Evolutionary conservation across 164 flowering plant genomes (phyloP).

Genomic region (grape (Vitis vinifera)): ASM3070453v1 NC_081805.1:24487001-24487500

Average conservation of each 20-base stretch:
- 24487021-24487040: slow-evolving; percentile 23
- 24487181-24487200: slow-evolving; percentile 39
- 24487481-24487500: slow-evolving; percentile 42
- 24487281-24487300: background rate
- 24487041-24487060: too few species aligned
- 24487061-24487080: too few species aligned
- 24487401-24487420: too few species aligned
- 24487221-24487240: background rate
- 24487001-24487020: slow-evolving; percentile 9
- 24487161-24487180: slow-evolving; percentile 43
- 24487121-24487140: slow-evolving; percentile 38
- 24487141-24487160: slow-evolving; percentile 42
- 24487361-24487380: slow-evolving; percentile 42
- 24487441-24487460: background rate
- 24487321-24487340: slow-evolving; percentile 51
- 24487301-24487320: slow-evolving; percentile 31
- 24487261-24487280: background rate
- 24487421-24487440: too few species aligned
- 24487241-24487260: too few species aligned
- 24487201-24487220: slow-evolving; percentile 51
- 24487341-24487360: slow-evolving; percentile 41
- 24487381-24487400: slow-evolving; percentile 32
- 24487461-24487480: slow-evolving; percentile 1
- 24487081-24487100: too few species aligned
- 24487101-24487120: slow-evolving; percentile 13